Base-by-base conservation (phyloP, 2,329 filamentous ascomycete species). In the Aureobasidium sp. region DNA sequence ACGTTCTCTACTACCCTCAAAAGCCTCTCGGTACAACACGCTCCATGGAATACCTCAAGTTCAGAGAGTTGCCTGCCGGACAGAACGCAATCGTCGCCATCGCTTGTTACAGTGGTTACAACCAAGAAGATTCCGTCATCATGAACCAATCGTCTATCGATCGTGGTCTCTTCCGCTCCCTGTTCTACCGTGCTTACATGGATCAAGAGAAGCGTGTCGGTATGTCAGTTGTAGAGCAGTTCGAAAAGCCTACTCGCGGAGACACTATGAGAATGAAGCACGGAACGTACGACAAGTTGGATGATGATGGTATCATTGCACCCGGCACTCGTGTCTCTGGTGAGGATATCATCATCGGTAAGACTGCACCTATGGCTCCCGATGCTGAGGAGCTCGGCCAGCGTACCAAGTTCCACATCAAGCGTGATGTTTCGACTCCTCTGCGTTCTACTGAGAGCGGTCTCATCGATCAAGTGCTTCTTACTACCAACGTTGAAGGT, bases 111-210 rank as follows among this genome's bases (percentile, higher is more conserved):
- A 96, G 92, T 60, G 94, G 94, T 63, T 99, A 99, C 81, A 99
- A 99, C 76, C 95, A 99, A 75, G 94, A 99, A 91, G 94, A 99
- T 86, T 99, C 94, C 67, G 93, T 99, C 67, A 96, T 99, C 70
- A 97, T 99, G 94, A 99, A 99, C 76, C 94, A 99, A 79, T 97
- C 91, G 78, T 96, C 91, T 76, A 97, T 99, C 70, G 94, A 99
- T 75, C 89, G 94, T 71, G 94, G 94, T 65, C 82, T 99, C 5
- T 99, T 99, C 87, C 86, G 95, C 71, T 97, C 91, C 83, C 78
- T 99, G 60, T 99, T 97, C 81, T 99, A 96, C 84, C 87, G 95
- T 68, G 91, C 93, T 11, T 99, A 99, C 76, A 95, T 91, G 36
- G 94, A 99, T 71, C 91, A 91, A 67, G 94, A 99, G 78, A 97